Evolutionary conservation across 768 basidiomycete genomes (phyloP).

Genomic region (Pisolithus marmoratus): DNA sequence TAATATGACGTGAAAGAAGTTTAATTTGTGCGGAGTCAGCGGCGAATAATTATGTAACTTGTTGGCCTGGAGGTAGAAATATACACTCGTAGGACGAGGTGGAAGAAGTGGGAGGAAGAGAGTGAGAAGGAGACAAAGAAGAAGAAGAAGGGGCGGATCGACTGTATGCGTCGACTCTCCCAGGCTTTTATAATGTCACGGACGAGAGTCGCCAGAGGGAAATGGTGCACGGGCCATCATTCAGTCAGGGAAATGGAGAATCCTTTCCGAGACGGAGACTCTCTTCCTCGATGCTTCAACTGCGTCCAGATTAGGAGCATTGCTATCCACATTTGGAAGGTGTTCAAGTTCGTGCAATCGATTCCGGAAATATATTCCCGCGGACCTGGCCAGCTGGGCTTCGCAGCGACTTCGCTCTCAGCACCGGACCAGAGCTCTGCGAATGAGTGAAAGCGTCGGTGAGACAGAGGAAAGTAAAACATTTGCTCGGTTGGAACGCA

Average conservation of each 20-base stretch:
- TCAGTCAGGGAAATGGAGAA: neutral
- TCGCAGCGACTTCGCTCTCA: neutral
- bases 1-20: constrained; percentile 8
- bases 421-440: neutral
- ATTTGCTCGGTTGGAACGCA: too few species aligned
- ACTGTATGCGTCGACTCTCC: neutral
- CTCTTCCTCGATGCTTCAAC: neutral
- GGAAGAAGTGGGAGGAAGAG: too few species aligned
- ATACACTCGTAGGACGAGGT: constrained; percentile 5
- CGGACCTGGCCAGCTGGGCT: neutral
- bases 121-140: constrained; percentile 4
- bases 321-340: constrained; percentile 19
- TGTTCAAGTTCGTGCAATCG: constrained; percentile 19
- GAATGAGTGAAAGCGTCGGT: neutral
- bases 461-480: neutral
- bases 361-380: neutral
- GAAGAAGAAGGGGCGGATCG: constrained; percentile 1
- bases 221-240: constrained; percentile 25
- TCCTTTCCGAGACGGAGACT: neutral
- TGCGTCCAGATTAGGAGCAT: constrained; percentile 3
- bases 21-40: constrained; percentile 7
- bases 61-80: constrained; percentile 11
- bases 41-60: constrained; percentile 19
- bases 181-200: neutral
- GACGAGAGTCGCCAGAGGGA: constrained; percentile 19